Evolutionary conservation across 305 asterid genomes (phyloP), one percentile per base, ranked within the genome.

Genomic region (Fraxinus baroniana): DNA sequence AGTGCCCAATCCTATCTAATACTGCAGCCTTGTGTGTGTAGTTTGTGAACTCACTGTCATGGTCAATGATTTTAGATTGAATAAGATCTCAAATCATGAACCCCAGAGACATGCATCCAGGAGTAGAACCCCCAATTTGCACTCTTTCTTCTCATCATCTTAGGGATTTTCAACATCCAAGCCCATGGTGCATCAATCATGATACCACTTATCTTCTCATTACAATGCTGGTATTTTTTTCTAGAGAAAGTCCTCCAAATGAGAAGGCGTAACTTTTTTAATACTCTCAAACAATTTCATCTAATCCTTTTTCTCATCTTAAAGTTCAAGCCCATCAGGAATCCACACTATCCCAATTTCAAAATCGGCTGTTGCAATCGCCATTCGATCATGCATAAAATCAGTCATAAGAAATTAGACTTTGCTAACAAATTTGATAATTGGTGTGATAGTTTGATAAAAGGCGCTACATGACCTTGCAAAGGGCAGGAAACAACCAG

Each of bases 391-490:
- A 41, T 2, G 52, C 52, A 41, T 41, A 41, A 74, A 76, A 26
- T 86, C 85, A 33, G 87, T 79, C 0, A 87, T 86, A 9, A 90
- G 83, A 86, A 92, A 84, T 13, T 91, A 87, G 24, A 91, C 91
- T 28, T 83, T 85, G 4, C 81, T 72, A 70, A 91, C 89, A 4
- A 84, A 44, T 57, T 80, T 76, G 74, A 84, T 74, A 81, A 90
- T 80, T 78, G 79, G 83, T 86, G 88, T 60, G 93, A 89, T 0
- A 89, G 82, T 78, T 90, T 90, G n/a, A 90, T 24, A 2, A 87
- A 84, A 39, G 95, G 91, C 7, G 90, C 78, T 57, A 80, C 86
- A 79, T 90, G 95, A 60, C 93, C 92, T 76, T 87, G 93, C 55
- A 90, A 73, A 73, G 92, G 92, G 71, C 85, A 83, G 18, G 90